A percentile compares a stretch with the other conserved stretches of the same genome.
phyloP scores from a whole-genome alignment of 805 yeast genomes.

The Nakazawaea wickerhamii region DNA sequence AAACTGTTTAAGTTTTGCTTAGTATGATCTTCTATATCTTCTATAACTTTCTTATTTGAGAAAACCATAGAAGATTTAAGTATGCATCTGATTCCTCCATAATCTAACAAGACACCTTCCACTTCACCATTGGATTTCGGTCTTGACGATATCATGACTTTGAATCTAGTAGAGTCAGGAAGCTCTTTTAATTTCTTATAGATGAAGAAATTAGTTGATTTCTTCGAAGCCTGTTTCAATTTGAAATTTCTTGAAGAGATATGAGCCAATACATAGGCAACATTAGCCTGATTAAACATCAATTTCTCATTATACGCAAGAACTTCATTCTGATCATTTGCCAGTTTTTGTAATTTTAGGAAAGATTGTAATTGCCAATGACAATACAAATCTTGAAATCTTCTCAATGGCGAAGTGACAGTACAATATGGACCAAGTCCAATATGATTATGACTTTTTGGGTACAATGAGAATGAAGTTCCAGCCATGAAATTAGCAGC shows the following conservation, averaged over 20 bases:
- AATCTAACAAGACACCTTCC: slow-evolving; percentile 25
- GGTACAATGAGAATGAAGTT: slow-evolving; percentile 43
- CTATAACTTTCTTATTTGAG: slow-evolving; percentile 2
- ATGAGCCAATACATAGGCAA: slow-evolving; percentile 35
- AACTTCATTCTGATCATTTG: slow-evolving; percentile 12
- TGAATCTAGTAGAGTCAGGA: slow-evolving; percentile 15
- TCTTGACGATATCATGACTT: slow-evolving; percentile 36
- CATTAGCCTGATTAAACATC: slow-evolving; percentile 27
- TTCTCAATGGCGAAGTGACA: slow-evolving; percentile 84
- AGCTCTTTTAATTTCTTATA: slow-evolving; percentile 22
- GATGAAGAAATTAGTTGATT: slow-evolving; percentile 32
- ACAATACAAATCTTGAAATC: slow-evolving; percentile 74
- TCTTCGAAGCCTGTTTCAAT: slow-evolving; percentile 25
- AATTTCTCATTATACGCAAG: slow-evolving; percentile 13
- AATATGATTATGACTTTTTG: slow-evolving; percentile 52
- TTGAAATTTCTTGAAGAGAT: slow-evolving; percentile 40
- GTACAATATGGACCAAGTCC: slow-evolving; percentile 63
- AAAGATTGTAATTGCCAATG: slow-evolving; percentile 68
- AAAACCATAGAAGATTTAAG: slow-evolving; percentile 19
- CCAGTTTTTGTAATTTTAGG: slow-evolving; percentile 18
- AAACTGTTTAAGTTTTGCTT: slow-evolving; percentile 16
- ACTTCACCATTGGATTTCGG: slow-evolving; percentile 33
- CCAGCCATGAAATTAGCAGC: slow-evolving; percentile 40
- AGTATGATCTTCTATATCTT: slow-evolving; percentile 21
- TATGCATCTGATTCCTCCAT: slow-evolving; percentile 24